Evolutionary conservation across 192 early-diverging fungal genomes (phyloP).

Genomic region (Podila epigama): DNA sequence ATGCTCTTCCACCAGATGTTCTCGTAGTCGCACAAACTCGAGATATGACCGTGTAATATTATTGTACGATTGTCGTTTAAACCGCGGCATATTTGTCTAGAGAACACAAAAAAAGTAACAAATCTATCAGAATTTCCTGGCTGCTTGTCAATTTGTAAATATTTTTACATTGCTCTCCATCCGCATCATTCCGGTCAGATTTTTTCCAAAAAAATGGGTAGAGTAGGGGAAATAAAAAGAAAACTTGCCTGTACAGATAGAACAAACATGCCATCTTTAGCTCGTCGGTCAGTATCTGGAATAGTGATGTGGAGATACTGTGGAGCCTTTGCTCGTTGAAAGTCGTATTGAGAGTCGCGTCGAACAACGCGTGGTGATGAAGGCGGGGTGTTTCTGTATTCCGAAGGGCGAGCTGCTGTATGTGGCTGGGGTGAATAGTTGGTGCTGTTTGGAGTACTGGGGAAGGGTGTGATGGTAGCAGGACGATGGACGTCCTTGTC

Average conservation of each 20-base stretch:
- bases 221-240: background rate
- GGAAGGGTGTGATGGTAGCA: background rate
- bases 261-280: slow-evolving; percentile 39
- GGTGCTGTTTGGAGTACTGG: background rate
- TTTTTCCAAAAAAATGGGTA: background rate
- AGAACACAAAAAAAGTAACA: background rate
- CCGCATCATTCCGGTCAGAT: no score
- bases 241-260: slow-evolving; percentile 30
- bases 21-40: slow-evolving; percentile 50
- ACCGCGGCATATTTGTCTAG: slow-evolving; percentile 53
- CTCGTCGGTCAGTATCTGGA: slow-evolving; percentile 27
- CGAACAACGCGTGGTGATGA: background rate
- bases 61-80: slow-evolving; percentile 43
- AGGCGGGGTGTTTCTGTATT: background rate
- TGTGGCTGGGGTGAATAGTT: background rate
- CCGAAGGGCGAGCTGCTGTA: background rate
- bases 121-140: background rate
- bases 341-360: slow-evolving; percentile 37
- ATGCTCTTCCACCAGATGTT: slow-evolving; percentile 45
- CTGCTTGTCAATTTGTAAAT: no score
- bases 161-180: no score
- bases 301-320: slow-evolving; percentile 43
- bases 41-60: slow-evolving; percentile 47
- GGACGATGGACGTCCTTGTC: background rate
- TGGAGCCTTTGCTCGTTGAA: slow-evolving; percentile 35